Conservation (phyloP, 1,139 yeast genomes). For the Entelexis sorbosivorans region DNA sequence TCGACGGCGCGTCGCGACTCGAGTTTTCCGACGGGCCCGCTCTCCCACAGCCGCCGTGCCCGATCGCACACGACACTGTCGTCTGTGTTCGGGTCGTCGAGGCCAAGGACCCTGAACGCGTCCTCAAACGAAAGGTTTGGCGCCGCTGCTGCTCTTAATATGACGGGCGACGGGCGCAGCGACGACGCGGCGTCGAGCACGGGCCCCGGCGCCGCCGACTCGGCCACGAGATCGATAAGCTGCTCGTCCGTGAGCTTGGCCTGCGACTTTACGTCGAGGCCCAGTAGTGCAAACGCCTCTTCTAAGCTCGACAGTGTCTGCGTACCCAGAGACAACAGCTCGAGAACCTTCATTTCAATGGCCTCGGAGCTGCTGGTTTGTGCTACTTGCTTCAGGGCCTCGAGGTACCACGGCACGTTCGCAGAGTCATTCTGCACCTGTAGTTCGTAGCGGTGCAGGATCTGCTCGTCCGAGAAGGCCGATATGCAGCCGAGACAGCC, state of each 20-base stretch:
- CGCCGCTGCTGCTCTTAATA: constrained; percentile 13
- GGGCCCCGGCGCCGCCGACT: constrained; percentile 4
- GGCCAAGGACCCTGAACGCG: constrained; percentile 5
- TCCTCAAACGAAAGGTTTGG: constrained; percentile 1
- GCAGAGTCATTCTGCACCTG: constrained; percentile 44
- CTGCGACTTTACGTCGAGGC: constrained; percentile 31
- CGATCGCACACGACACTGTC: constrained; percentile 6
- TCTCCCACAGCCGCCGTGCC: constrained; percentile 7
- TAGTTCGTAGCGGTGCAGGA: constrained; percentile 51
- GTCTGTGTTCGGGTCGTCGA: not conserved
- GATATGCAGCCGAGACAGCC: constrained; percentile 51
- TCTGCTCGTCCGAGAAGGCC: constrained; percentile 49
- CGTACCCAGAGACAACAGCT: constrained; percentile 45
- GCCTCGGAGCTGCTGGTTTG: constrained; percentile 38
- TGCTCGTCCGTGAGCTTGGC: constrained; percentile 20
- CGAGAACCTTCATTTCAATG: constrained; percentile 43
- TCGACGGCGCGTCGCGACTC: constrained; percentile 38
- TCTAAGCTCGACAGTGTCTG: constrained; percentile 53
- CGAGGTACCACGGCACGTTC: constrained; percentile 52
- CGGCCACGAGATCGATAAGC: constrained; percentile 24
- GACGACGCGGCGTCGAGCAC: constrained; percentile 13
- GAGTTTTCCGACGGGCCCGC: constrained; percentile 11
- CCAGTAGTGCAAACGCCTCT: constrained; percentile 45
- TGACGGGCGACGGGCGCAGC: constrained; percentile 10
- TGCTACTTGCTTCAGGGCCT: constrained; percentile 46